Conservation (phyloP, 139 green algal species). For the Tetratostichococcus sp. region DNA sequence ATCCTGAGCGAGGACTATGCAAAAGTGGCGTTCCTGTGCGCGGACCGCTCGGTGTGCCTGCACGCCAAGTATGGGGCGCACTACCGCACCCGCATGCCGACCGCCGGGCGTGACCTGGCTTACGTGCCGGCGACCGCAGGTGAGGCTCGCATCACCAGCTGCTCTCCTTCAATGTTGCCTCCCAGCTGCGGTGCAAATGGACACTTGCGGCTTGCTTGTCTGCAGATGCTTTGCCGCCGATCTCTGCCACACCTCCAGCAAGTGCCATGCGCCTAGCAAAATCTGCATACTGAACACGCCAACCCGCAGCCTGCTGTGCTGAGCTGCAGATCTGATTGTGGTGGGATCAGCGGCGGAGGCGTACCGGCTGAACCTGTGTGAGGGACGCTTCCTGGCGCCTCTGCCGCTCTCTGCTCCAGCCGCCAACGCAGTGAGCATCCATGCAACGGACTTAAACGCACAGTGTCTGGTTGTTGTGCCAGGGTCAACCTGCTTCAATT, state of each 20-base stretch:
- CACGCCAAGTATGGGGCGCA: slow-evolving; percentile 91
- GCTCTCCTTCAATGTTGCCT: too few relatives aligned
- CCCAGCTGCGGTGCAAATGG: too few relatives aligned
- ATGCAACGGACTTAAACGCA: too few relatives aligned
- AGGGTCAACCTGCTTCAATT: too few relatives aligned
- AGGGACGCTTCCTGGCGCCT: slow-evolving; percentile 85
- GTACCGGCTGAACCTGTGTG: slow-evolving; percentile 76
- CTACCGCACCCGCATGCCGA: slow-evolving; percentile 72
- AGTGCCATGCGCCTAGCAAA: too few relatives aligned
- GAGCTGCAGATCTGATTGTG: slow-evolving; percentile 74
- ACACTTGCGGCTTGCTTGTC: too few relatives aligned
- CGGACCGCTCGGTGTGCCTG: slow-evolving; percentile 79
- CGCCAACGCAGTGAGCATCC: slow-evolving; percentile 58
- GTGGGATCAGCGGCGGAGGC: slow-evolving; percentile 70
- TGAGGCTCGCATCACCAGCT: too few relatives aligned
- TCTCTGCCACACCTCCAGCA: too few relatives aligned
- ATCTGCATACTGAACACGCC: too few relatives aligned
- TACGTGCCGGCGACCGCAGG: slow-evolving; percentile 60
- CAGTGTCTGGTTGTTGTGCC: too few relatives aligned
- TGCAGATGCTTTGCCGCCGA: too few relatives aligned
- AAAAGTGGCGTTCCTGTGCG: slow-evolving; percentile 91
- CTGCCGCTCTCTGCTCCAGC: slow-evolving; percentile 54
- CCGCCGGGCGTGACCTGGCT: slow-evolving; percentile 73
- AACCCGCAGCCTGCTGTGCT: neutral
- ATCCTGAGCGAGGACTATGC: slow-evolving; percentile 91